phyloP scores from a whole-genome alignment of 2,329 filamentous ascomycete genomes.

The Pezicula neosporulosa region DNA sequence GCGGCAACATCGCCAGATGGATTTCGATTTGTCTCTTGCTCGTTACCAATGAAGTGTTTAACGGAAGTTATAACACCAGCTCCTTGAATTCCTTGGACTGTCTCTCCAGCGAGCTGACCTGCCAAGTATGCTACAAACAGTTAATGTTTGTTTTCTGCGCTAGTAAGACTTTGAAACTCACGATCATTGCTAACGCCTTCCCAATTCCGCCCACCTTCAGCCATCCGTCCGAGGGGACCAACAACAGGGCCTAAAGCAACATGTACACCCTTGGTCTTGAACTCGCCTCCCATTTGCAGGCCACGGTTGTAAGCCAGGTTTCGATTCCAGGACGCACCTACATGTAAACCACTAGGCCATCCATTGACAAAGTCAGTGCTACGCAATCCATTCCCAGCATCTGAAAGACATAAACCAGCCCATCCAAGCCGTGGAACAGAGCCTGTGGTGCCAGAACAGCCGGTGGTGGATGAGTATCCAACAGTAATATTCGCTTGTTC shows the following conservation, averaged over 20 bases:
- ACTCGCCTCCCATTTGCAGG: slow-evolving; percentile 68
- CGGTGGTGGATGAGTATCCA: slow-evolving; percentile 42
- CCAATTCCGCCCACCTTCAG: slow-evolving; percentile 70
- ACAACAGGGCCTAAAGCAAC: slow-evolving; percentile 62
- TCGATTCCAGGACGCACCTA: slow-evolving; percentile 53
- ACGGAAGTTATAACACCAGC: slow-evolving; percentile 18
- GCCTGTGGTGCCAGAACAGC: slow-evolving; percentile 33
- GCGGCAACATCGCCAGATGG: slow-evolving; percentile 42
- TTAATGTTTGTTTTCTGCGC: background rate
- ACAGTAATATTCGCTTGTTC: slow-evolving; percentile 38
- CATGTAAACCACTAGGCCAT: slow-evolving; percentile 19
- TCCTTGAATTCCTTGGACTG: slow-evolving; percentile 19
- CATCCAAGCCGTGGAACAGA: slow-evolving; percentile 53
- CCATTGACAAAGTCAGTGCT: slow-evolving; percentile 48
- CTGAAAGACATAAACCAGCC: slow-evolving; percentile 62
- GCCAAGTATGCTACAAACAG: slow-evolving; percentile 52
- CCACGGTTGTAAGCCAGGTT: slow-evolving; percentile 64
- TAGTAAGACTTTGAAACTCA: slow-evolving; percentile 4
- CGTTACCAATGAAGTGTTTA: slow-evolving; percentile 63
- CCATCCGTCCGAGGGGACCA: slow-evolving; percentile 64
- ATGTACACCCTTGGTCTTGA: slow-evolving; percentile 69
- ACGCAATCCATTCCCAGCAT: slow-evolving; percentile 65
- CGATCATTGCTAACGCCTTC: slow-evolving; percentile 39
- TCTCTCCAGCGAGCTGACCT: slow-evolving; percentile 37
- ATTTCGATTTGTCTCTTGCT: slow-evolving; percentile 54